Evolutionary conservation across 108 stramenopile species (phyloP), one percentile per base, ranked within the genome.

Genomic region (Conticribra guillardii): DNA sequence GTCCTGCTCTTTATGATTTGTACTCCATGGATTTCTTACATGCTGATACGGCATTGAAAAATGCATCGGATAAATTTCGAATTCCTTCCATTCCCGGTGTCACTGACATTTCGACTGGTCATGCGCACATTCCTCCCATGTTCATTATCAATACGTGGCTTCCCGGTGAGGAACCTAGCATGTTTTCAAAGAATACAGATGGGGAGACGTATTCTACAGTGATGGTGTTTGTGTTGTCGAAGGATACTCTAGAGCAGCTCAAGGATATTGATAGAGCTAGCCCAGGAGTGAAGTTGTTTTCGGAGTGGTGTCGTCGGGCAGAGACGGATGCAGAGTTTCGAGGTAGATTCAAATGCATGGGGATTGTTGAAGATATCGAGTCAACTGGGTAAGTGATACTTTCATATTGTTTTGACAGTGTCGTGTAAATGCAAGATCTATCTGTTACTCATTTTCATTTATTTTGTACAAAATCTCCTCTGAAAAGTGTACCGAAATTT

Each of bases 321-420:
- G 81, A 82, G 63, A 49, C 32, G 22, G 86, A 87, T 32, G 54
- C 73, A 8, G 77, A 76, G 26, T 84, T 82, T 67, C 53, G 82
- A 28, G 86, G 83, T 29, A 79, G 86, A 22, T 87, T 87, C 64
- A 85, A 85, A 61, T 74, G 74, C 46, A 79, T 83, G 81, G 79
- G 76, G 1, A 56, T 72, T 51, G 67, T 82, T 54, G 83, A 80
- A 49, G 71, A 81, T 33, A 79, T 83, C 45, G 83, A 77, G 47
- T 54, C 69, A 34, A 76, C 67, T 9, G 72, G 72, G 72, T 73
- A 18, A 44, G 65, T 15, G 34, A 24, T 37, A 24, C 21, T 26
- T 8, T 53, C 7, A 27, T 34, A 3, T 28, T 52, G 29, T 27
- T 2, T 29, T n/a, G n/a, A n/a, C n/a, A n/a, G n/a, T n/a, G n/a